A percentile compares a stretch with the other conserved stretches of the same genome.
Evolutionary conservation across 805 yeast genomes (phyloP).

Genomic region (Yarrowia keelungensis): DNA sequence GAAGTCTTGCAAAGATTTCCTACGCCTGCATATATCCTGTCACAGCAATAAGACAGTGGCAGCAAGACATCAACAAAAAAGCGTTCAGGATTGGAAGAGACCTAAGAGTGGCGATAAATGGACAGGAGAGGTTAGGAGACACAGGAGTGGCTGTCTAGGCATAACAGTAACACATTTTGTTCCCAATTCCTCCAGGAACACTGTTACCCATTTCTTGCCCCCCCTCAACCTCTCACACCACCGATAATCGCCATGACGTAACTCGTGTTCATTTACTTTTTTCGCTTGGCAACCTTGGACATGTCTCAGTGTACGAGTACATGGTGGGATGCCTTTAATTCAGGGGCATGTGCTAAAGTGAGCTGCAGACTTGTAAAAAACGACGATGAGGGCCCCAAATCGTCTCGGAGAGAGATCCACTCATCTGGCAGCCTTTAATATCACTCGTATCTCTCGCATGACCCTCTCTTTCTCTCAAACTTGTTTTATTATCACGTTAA

Average conservation of each 20-base stretch:
- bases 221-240: not conserved
- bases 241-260: constrained; percentile 14
- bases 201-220: no score
- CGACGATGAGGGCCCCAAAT: not conserved
- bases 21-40: constrained; percentile 1
- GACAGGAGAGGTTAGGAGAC: not conserved
- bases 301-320: constrained; percentile 11
- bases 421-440: not conserved
- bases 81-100: not conserved
- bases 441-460: constrained; percentile 6
- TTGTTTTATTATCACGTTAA: constrained; percentile 4
- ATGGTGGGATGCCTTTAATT: constrained; percentile 25
- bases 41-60: not conserved
- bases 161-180: no score
- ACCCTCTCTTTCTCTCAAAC: constrained; percentile 7
- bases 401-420: not conserved
- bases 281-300: constrained; percentile 9
- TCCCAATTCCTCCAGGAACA: no score
- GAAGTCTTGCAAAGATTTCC: no score
- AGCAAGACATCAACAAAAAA: constrained; percentile 25
- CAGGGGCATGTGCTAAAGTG: constrained; percentile 22
- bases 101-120: not conserved
- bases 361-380: not conserved
- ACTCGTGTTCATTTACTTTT: not conserved
- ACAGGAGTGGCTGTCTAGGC: no score